These are phyloP conservation scores for Malania oleifera DNA, from an alignment of 164 flowering plant species.

Conservation along the genomic window DNA sequence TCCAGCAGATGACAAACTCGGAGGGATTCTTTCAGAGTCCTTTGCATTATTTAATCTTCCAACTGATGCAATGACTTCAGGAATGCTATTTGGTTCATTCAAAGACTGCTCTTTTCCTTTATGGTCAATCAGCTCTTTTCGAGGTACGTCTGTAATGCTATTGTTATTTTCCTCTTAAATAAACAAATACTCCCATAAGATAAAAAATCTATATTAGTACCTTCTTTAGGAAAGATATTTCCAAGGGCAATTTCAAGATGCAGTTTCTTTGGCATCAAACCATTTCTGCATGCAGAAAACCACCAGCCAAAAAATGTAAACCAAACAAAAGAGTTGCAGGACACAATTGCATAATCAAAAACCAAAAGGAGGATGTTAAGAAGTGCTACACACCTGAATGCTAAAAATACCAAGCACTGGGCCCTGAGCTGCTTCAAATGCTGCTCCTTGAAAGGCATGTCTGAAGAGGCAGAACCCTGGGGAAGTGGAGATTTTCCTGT, in stretches of 20 bases:
- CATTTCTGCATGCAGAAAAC: slow-evolving; percentile 48
- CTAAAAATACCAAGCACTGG: slow-evolving; percentile 95
- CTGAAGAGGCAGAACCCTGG: slow-evolving; percentile 30
- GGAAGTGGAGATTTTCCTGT: slow-evolving; percentile 50
- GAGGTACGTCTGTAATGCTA: slow-evolving; percentile 46
- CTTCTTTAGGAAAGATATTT: slow-evolving; percentile 60
- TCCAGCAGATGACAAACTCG: slow-evolving; percentile 44
- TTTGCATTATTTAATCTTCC: slow-evolving; percentile 32
- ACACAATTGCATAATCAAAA: neutral
- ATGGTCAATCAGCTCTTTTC: slow-evolving; percentile 38
- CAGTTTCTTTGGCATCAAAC: slow-evolving; percentile 74
- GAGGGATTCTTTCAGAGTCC: slow-evolving; percentile 34
- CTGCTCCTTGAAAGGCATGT: slow-evolving; percentile 82
- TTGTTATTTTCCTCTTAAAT: slow-evolving; percentile 19
- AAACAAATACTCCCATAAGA: slow-evolving; percentile 7
- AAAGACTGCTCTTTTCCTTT: slow-evolving; percentile 42
- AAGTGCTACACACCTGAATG: slow-evolving; percentile 56
- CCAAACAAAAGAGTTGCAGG: neutral
- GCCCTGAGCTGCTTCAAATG: slow-evolving; percentile 96
- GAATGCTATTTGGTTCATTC: slow-evolving; percentile 28
- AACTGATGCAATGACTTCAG: slow-evolving; percentile 29
- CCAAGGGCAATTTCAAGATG: slow-evolving; percentile 98
- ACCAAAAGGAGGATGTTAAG: neutral
- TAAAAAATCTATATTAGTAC: slow-evolving; percentile 26
- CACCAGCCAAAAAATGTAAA: slow-evolving; percentile 2